phyloP scores from a whole-genome alignment of 2,329 filamentous ascomycete genomes.

The Cercospora sojina region DNA sequence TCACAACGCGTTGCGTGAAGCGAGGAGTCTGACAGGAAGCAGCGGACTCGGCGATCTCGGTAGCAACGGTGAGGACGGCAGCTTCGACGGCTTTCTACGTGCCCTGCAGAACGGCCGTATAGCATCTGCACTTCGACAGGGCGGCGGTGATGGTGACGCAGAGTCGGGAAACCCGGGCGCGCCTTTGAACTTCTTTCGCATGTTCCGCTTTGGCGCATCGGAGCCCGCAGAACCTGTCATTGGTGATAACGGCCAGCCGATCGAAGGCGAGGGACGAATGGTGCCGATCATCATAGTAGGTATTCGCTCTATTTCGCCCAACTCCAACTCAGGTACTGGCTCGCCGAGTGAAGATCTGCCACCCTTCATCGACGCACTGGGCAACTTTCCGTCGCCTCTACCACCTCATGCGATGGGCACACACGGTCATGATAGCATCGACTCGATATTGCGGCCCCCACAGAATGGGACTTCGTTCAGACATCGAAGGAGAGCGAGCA shows the following conservation, averaged over 20 bases:
- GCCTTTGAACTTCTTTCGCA: constrained; percentile 66
- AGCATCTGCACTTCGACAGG: constrained; percentile 56
- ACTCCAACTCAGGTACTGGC: constrained; percentile 42
- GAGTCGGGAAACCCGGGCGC: constrained; percentile 46
- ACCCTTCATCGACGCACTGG: constrained; percentile 53
- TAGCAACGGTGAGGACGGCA: constrained; percentile 57
- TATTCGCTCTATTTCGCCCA: constrained; percentile 63
- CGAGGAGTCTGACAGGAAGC: constrained; percentile 52
- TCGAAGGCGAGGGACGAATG: constrained; percentile 56
- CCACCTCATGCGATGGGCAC: constrained; percentile 35
- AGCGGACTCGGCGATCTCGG: constrained; percentile 36
- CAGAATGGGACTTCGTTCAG: constrained; percentile 57
- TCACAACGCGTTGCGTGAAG: constrained; percentile 55
- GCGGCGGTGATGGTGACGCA: constrained; percentile 39
- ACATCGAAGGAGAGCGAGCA: constrained; percentile 54
- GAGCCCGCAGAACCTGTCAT: constrained; percentile 15
- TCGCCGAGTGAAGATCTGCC: constrained; percentile 48
- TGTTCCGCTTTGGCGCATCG: constrained; percentile 63
- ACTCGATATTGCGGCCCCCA: constrained; percentile 53
- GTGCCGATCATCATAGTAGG: constrained; percentile 70
- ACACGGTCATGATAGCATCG: constrained; percentile 48
- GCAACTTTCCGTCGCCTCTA: constrained; percentile 46
- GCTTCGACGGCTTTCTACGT: constrained; percentile 62
- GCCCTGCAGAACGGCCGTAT: constrained; percentile 61
- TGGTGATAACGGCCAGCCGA: constrained; percentile 31